Base-by-base conservation (phyloP, 1,284 basidiomycete genomes). In the Rhodotorula sp. region DNA sequence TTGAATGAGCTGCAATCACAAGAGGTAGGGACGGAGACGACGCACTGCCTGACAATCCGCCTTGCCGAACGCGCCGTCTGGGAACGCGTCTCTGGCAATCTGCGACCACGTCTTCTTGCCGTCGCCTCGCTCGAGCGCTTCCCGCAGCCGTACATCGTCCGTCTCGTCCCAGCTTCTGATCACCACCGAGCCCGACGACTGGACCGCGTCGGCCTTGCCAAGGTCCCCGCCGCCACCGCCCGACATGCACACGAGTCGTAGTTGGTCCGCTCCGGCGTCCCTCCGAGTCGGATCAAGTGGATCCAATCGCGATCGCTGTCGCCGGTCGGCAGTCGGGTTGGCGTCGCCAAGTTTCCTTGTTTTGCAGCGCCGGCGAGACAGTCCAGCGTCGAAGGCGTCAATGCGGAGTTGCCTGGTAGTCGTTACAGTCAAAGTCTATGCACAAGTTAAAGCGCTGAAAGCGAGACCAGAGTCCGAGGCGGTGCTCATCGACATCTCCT, bases 1-100 rank as follows among this genome's bases (percentile, higher is more conserved):
- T 14, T 26, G 42, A 14, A 42, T 42, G 37, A 42, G 37, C 24
- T 24, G 24, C 30, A 18, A 29, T 18, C 6, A 33, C 20, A 22
- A n/a, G 42, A 51, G 56, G 22, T 20, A 48, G 57, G 22, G 24
- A 24, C 0, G 10, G 6, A 12, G 10, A 30, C 22, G 26, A 69
- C 67, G 37, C 29, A 72, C 70, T 17, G 63, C 65, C 14, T 54
- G 54, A 45, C 75, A 76, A 26, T 72, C 67, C 10, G 51, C 45
- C 63, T 74, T 73, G n/a, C 57, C n/a, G 57, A 57, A 71, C 18
- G 58, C 60, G 30, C 75, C 75, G 22, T 73, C 63, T 0, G 76
- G 76, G 57, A 77, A 77, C 5, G 75, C 73, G 37, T 57, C 33
- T 14, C 33, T 7, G 4, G 70, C 67, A 42, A 77, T 61, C 10